Conservation (phyloP, 441 rosid genomes). For the Adansonia rubrostipa region DNA sequence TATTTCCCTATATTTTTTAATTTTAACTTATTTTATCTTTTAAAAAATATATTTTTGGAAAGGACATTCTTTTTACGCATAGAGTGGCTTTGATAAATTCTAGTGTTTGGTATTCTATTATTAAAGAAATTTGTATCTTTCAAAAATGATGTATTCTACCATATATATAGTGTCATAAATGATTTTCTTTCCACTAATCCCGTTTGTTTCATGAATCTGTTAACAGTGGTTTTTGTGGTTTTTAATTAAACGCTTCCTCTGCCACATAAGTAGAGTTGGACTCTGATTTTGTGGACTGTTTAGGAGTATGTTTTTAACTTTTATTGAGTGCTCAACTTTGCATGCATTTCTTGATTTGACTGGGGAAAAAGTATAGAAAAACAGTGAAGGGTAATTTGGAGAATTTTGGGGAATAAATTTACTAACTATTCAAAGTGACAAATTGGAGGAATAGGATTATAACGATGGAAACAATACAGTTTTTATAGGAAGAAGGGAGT, state of each 20-base stretch:
- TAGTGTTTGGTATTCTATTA: background rate
- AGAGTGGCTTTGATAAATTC: background rate
- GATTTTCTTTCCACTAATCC: background rate
- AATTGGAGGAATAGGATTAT: background rate
- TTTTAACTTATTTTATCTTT: background rate
- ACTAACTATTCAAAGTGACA: background rate
- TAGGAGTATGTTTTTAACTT: background rate
- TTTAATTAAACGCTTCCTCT: background rate
- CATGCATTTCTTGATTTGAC: background rate
- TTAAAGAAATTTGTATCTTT: conserved; percentile 16
- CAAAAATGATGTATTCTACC: background rate
- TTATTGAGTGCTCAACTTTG: background rate
- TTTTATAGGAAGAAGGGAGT: background rate
- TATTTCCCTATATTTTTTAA: background rate
- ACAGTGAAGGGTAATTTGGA: background rate
- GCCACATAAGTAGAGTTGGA: background rate
- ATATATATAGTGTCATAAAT: background rate
- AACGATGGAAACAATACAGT: background rate
- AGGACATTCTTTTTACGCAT: background rate
- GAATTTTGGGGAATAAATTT: background rate
- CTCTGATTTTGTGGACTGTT: background rate
- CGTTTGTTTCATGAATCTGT: conserved; percentile 1
- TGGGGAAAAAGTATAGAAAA: background rate
- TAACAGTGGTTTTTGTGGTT: background rate
- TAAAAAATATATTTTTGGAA: background rate